Conservation (phyloP, 2,329 filamentous ascomycete species). For the Sarocladiaceae sp. region DNA sequence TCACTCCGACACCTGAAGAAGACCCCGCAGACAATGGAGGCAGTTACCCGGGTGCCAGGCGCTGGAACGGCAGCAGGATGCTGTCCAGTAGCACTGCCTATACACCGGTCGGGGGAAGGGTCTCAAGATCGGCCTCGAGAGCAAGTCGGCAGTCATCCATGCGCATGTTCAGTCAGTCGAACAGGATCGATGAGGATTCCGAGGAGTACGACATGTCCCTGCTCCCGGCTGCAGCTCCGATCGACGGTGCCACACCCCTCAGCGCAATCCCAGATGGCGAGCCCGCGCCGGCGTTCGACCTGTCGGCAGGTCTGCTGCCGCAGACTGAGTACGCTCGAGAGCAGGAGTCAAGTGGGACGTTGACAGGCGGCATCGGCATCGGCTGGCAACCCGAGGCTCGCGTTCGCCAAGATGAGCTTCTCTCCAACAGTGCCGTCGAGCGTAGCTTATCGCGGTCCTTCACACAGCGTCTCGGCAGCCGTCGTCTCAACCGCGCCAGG, state of each 20-base stretch:
- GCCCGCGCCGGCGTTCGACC: conserved; percentile 33
- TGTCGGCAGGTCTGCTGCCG: conserved; percentile 40
- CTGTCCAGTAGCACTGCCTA: conserved; percentile 18
- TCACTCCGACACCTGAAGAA: conserved; percentile 13
- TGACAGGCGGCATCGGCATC: conserved; percentile 53
- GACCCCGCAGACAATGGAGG: neutral
- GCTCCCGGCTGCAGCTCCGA: conserved; percentile 32
- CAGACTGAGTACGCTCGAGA: conserved; percentile 41
- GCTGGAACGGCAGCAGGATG: conserved; percentile 1
- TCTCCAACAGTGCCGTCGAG: conserved; percentile 30
- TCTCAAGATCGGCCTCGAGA: conserved; percentile 5
- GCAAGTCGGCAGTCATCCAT: neutral
- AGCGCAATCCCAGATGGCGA: conserved; percentile 22
- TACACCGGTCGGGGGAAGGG: conserved; percentile 16
- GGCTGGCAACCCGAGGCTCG: conserved; percentile 43
- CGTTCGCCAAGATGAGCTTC: conserved; percentile 44
- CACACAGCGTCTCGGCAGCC: conserved; percentile 25
- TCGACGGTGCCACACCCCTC: conserved; percentile 22
- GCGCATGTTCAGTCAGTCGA: conserved; percentile 18
- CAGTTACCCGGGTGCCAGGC: neutral
- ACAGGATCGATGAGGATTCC: conserved; percentile 30
- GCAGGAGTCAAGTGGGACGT: conserved; percentile 46
- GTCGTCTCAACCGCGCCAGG: conserved; percentile 23
- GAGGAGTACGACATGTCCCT: conserved; percentile 38
- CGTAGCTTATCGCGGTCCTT: conserved; percentile 35